Percentiles rank a stretch among this genome's conserved stretches.
phyloP scores from a whole-genome alignment of 306 rosid genomes.

The Sophora flavescens region DNA sequence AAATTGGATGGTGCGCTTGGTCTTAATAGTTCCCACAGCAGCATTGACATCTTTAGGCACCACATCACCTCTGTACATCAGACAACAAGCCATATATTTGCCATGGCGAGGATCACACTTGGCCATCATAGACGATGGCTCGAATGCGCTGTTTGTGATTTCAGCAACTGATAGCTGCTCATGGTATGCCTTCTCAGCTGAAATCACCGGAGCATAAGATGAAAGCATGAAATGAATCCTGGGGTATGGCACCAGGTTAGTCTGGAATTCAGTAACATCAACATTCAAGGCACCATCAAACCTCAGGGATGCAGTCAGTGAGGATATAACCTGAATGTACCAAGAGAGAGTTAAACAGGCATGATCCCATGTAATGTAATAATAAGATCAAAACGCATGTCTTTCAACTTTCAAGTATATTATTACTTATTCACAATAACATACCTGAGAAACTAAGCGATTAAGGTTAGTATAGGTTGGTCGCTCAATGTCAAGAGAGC shows the following conservation, averaged over 20 bases:
- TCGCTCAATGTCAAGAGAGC: conserved; percentile 86
- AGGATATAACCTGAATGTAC: conserved; percentile 70
- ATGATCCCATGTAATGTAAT: background rate
- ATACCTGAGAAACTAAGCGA: conserved; percentile 85
- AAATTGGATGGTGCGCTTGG: conserved; percentile 82
- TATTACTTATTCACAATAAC: background rate
- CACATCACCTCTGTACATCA: conserved; percentile 90
- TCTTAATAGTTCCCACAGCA: conserved; percentile 85
- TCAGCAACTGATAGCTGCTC: conserved; percentile 88
- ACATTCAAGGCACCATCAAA: conserved; percentile 90
- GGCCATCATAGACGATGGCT: conserved; percentile 93
- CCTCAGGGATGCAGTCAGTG: conserved; percentile 80
- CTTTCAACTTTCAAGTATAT: too few species aligned
- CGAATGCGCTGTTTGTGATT: conserved; percentile 83
- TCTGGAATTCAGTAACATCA: conserved; percentile 88
- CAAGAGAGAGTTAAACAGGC: background rate
- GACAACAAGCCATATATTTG: conserved; percentile 89
- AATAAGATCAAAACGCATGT: background rate
- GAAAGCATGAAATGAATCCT: conserved; percentile 94
- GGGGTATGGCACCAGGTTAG: conserved; percentile 86
- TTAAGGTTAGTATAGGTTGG: conserved; percentile 88
- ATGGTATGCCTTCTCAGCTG: conserved; percentile 75
- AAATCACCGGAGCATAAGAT: conserved; percentile 79
- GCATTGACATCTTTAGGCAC: conserved; percentile 92
- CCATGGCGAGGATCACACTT: conserved; percentile 70